A percentile compares a stretch with the other conserved stretches of the same genome.
Evolutionary conservation across 2,329 filamentous ascomycete species (phyloP).

Genomic region (Cladosporium velox): DNA sequence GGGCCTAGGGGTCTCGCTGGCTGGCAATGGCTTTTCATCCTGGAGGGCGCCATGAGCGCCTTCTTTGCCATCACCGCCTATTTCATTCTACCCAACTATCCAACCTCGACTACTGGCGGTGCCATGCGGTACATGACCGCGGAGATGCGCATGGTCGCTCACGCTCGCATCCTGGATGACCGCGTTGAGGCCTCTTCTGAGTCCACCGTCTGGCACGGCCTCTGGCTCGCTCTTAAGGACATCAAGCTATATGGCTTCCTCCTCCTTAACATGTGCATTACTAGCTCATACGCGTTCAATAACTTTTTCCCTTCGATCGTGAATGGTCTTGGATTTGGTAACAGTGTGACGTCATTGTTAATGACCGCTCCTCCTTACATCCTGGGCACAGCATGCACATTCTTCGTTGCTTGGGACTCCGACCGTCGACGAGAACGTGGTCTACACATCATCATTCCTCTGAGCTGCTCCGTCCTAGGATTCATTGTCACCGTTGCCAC

Average conservation of each 20-base stretch:
- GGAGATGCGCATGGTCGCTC: slow-evolving; percentile 39
- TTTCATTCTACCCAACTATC: slow-evolving; percentile 68
- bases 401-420: slow-evolving; percentile 36
- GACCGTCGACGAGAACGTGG: slow-evolving; percentile 43
- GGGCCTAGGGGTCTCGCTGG: slow-evolving; percentile 31
- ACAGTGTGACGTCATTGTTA: slow-evolving; percentile 37
- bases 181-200: slow-evolving; percentile 51
- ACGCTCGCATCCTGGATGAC: slow-evolving; percentile 37
- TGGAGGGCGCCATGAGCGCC: slow-evolving; percentile 49
- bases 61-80: slow-evolving; percentile 59
- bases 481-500: slow-evolving; percentile 19
- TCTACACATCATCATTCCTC: slow-evolving; percentile 33
- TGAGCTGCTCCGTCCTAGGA: slow-evolving; percentile 6
- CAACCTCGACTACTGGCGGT: slow-evolving; percentile 48
- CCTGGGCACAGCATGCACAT: slow-evolving; percentile 32
- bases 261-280: slow-evolving; percentile 5
- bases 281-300: slow-evolving; percentile 10
- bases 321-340: slow-evolving; percentile 38
- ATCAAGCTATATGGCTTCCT: slow-evolving; percentile 14
- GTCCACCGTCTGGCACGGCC: slow-evolving; percentile 38
- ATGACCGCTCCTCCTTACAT: slow-evolving; percentile 38
- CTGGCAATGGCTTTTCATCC: slow-evolving; percentile 21
- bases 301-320: slow-evolving; percentile 17
- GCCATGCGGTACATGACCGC: slow-evolving; percentile 52
- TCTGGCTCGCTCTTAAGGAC: slow-evolving; percentile 17